Evolutionary conservation across 352 stramenopile genomes (phyloP), one percentile per base, ranked within the genome.

Genomic region (Globisporangium emineosum): DNA sequence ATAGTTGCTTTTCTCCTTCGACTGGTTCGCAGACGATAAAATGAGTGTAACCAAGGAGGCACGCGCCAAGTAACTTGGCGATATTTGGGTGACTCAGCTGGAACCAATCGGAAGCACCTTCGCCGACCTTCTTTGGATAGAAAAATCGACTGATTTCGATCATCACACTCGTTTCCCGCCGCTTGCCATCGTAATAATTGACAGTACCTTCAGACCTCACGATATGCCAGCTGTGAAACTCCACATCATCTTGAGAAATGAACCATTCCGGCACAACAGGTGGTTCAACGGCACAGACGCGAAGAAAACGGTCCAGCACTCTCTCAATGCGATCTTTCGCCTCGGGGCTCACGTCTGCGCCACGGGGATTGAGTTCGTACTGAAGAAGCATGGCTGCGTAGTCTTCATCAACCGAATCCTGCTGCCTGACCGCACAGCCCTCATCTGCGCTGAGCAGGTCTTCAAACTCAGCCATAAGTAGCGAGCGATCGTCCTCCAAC

Each of bases 31-130:
- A 53, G 6, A 59, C 27, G 12, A 60, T 33, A 17, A 66, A 35
- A 4, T 4, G 10, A 9, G 33, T 23, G 5, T 4, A 8, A 5
- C n/a, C 30, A 4, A 52, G 25, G 5, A 35, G 25, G 21, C 52
- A 67, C n/a, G 61, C 61, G 0, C 52, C 52, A 32, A 62, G 45
- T 29, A 67, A 23, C 61, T 62, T 52, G 21, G 43, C 42, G 1
- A 67, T 32, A 50, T 67, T 43, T 7, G 61, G 61, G 23, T 67
- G 61, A 23, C 29, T 55, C 29, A 56, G 52, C 8, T 40, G 15
- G 35, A 43, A 47, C 61, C 61, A 67, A 13, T 43, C 23, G 0
- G 33, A 25, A 7, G 29, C 50, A 17, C 29, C 60, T 40, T 5
- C 17, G 9, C 9, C 19, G n/a, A 60, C 43, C 10, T 2, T 13